A percentile compares a stretch with the other conserved stretches of the same genome.
phyloP scores from a whole-genome alignment of 202 grass and related monocot species.

The Cymbopogon flexuosus region DNA sequence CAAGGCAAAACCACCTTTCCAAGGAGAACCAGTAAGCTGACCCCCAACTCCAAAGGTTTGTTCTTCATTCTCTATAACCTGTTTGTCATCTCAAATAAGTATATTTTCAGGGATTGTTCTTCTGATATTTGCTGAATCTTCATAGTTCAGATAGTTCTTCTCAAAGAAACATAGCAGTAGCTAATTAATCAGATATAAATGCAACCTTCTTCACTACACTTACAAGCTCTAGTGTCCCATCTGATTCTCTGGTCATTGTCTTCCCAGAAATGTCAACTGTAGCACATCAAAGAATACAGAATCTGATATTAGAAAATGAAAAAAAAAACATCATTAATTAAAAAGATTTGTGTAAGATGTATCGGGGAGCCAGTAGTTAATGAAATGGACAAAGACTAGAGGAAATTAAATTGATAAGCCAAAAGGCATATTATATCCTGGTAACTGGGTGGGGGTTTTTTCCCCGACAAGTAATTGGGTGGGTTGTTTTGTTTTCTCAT shows the following conservation, averaged over 20 bases:
- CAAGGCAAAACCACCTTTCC: conserved; percentile 62
- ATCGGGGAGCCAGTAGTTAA: conserved; percentile 6
- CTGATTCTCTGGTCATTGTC: conserved; percentile 45
- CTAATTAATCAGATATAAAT: conserved; percentile 51
- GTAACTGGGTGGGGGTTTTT: no score
- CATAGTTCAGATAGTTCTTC: conserved; percentile 40
- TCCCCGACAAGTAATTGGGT: no score
- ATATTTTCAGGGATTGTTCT: conserved; percentile 40
- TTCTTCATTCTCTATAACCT: conserved; percentile 75
- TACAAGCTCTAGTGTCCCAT: conserved; percentile 51
- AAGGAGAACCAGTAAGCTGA: conserved; percentile 46
- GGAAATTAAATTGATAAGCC: not conserved
- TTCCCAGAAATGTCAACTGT: conserved; percentile 60
- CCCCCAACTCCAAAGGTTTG: conserved; percentile 48
- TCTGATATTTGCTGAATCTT: conserved; percentile 20
- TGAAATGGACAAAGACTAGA: conserved; percentile 8
- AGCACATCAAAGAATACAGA: conserved; percentile 43
- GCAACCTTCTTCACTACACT: conserved; percentile 45
- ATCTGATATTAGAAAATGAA: conserved; percentile 42
- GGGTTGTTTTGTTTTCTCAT: not conserved
- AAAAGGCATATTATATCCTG: not conserved
- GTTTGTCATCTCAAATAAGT: conserved; percentile 55
- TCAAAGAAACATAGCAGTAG: conserved; percentile 41
- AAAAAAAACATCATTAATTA: conserved; percentile 25
- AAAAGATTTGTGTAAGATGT: conserved; percentile 12